Base-by-base conservation (phyloP, 2,329 filamentous ascomycete species). In the Cercospora zeae-maydis region DNA sequence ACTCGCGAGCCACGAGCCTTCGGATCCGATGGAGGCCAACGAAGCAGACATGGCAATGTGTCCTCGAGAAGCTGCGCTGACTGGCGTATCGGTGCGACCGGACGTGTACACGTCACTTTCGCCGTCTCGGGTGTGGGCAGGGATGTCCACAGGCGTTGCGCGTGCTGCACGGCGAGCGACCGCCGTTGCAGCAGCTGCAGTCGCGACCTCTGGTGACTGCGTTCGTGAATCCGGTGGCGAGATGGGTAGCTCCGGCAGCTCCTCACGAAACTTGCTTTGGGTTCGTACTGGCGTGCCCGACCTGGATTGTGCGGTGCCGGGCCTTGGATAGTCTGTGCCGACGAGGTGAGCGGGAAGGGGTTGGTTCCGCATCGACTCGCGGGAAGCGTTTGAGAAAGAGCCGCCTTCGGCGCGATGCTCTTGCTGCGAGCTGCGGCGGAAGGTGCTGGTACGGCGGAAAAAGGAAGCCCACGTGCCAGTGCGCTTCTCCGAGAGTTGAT, bases 11-110 rank as follows among this genome's bases (percentile, higher is more conserved):
- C 95, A 99, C 0, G 93, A 97, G 4, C 86, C 95, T 78, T 99
- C 95, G 0, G 93, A 97, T 73, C 97, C 95, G 63, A 98, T 91
- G 0, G 93, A 97, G 1, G 92, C 95, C 16, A 98, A 82, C 0
- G 93, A 98, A 75, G 93, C 89, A 31, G 92, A 91, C 73, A 92
- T 77, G 34, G 70, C 55, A 4, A 62, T 66, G 34, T 68, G 66
- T n/a, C 65, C 63, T 33, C 67, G 68, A 16, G 58, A 51, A 27
- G 47, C 62, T 11, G 67, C 66, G 51, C 70, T 34, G 51, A 71
- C 72, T 0, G 79, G 78, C 9, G 79, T 81, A 53, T 81, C 79
- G 31, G 75, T 79, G 49, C 78, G 76, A 47, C 62, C 56, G 4
- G 61, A 51, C 58, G 58, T 64, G 58, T 31, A 39, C 51, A 64